phyloP scores from a whole-genome alignment of 2,329 filamentous ascomycete genomes.

The Keithomyces neogunnii region DNA sequence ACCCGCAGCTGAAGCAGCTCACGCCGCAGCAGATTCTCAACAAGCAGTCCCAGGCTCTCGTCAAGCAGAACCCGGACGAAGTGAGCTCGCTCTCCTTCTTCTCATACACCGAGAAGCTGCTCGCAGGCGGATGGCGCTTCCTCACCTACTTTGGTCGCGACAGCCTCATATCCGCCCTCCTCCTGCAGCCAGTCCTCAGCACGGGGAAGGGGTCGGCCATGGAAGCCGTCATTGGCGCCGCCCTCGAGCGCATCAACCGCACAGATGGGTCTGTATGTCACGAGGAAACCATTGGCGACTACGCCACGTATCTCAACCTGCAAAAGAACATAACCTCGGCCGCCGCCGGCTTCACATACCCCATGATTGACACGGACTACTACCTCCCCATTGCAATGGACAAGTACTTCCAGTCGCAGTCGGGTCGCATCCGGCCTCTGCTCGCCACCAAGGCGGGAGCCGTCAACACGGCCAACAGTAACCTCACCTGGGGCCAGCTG shows the following conservation, averaged over 20 bases:
- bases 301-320: conserved; percentile 50
- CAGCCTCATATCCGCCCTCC: conserved; percentile 51
- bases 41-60: conserved; percentile 33
- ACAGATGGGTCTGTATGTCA: conserved; percentile 54
- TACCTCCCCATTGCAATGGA: conserved; percentile 50
- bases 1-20: conserved; percentile 51
- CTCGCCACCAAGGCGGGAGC: conserved; percentile 23
- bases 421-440: conserved; percentile 2
- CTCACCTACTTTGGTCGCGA: conserved; percentile 61
- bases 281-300: conserved; percentile 58
- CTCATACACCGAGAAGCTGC: conserved; percentile 53
- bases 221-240: conserved; percentile 52
- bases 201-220: conserved; percentile 44
- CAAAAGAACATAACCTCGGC: conserved; percentile 44
- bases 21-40: conserved; percentile 41
- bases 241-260: conserved; percentile 51
- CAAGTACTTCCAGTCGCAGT: conserved; percentile 41
- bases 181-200: conserved; percentile 50
- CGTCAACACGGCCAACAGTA: conserved; percentile 40
- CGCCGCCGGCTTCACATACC: conserved; percentile 46
- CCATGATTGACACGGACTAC: conserved; percentile 57
- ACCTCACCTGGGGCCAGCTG: conserved; percentile 44
- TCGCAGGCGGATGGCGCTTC: conserved; percentile 58
- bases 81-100: conserved; percentile 51
- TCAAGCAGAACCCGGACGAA: conserved; percentile 34